phyloP scores from a whole-genome alignment of 75 land plant genomes.

The Ceratopteris richardii region DNA sequence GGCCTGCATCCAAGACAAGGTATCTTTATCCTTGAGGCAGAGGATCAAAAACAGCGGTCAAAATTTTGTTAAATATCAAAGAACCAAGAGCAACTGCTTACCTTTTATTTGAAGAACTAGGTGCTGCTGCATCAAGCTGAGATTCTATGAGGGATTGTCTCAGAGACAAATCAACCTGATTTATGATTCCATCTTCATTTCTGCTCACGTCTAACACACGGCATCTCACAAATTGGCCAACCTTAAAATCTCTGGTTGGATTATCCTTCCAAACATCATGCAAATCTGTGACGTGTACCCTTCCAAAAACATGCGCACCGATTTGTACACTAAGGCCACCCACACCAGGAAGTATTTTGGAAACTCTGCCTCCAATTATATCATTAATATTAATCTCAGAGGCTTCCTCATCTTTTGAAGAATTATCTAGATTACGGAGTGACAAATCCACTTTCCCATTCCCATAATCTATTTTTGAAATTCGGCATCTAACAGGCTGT shows the following conservation, averaged over 20 bases:
- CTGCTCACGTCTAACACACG: constrained; percentile 46
- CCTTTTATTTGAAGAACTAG: constrained; percentile 37
- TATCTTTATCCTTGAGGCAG: too few species aligned
- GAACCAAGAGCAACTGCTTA: too few species aligned
- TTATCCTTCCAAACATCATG: constrained; percentile 47
- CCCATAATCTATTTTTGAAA: constrained; percentile 42
- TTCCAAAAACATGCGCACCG: constrained; percentile 63
- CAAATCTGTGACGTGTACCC: constrained; percentile 77
- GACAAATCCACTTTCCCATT: constrained; percentile 41
- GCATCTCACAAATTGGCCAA: constrained; percentile 83
- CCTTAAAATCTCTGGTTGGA: constrained; percentile 46
- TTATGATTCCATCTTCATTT: constrained; percentile 28
- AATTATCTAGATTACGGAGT: constrained; percentile 7
- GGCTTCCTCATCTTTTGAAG: constrained; percentile 10
- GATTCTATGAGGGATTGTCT: constrained; percentile 29
- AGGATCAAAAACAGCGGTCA: too few species aligned
- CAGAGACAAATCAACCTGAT: constrained; percentile 61
- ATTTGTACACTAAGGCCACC: constrained; percentile 78
- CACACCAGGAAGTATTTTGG: constrained; percentile 58
- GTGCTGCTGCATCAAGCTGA: not conserved
- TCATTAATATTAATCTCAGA: constrained; percentile 43
- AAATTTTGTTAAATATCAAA: too few species aligned
- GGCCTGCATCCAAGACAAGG: too few species aligned
- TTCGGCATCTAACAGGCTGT: constrained; percentile 43
- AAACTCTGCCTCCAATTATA: constrained; percentile 61